Conservation (phyloP, 1,139 yeast genomes). For the Casaregolazyma suthepensis region DNA sequence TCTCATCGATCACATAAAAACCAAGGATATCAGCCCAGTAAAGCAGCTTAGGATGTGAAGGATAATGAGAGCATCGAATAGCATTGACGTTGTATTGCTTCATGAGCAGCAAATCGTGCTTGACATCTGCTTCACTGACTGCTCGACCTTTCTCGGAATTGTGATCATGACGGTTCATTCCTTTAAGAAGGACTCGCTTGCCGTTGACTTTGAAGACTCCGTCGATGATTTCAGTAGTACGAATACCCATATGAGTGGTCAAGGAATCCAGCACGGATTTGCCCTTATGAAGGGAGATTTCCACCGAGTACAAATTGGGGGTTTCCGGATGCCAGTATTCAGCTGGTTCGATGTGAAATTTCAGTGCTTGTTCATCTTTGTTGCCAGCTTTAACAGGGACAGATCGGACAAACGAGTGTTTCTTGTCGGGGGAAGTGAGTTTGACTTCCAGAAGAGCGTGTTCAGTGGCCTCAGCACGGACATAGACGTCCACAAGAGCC, state of each 20-base stretch:
- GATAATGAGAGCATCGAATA: conserved; percentile 35
- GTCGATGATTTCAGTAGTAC: conserved; percentile 27
- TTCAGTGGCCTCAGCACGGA: background rate
- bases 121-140: conserved; percentile 30
- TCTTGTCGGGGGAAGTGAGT: background rate
- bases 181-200: conserved; percentile 27
- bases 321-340: conserved; percentile 34
- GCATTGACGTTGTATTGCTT: conserved; percentile 35
- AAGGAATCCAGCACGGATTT: conserved; percentile 17
- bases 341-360: conserved; percentile 15
- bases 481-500: conserved; percentile 11
- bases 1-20: conserved; percentile 35
- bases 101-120: conserved; percentile 32
- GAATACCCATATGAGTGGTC: conserved; percentile 29
- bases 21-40: conserved; percentile 28
- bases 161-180: conserved; percentile 36
- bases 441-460: background rate
- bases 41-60: conserved; percentile 23
- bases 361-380: background rate
- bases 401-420: background rate
- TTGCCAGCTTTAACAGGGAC: background rate
- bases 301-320: conserved; percentile 29
- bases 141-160: conserved; percentile 33
- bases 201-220: conserved; percentile 32
- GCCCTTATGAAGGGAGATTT: conserved; percentile 13